These are phyloP conservation scores for Pholiota adiposa DNA, from an alignment of 1,284 basidiomycete species.

Conservation along the genomic window DNA sequence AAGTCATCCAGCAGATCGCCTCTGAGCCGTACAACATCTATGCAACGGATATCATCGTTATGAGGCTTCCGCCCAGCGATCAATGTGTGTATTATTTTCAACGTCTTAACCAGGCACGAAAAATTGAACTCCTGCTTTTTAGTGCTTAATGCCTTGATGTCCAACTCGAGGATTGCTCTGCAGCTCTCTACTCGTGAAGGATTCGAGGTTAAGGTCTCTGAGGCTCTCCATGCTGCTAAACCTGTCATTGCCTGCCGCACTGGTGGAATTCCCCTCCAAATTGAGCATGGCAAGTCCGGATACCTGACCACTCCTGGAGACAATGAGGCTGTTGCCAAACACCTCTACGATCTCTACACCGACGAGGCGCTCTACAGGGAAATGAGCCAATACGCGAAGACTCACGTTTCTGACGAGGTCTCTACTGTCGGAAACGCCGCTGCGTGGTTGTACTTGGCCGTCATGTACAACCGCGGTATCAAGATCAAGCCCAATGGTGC, in stretches of 20 bases:
- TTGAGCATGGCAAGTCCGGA: constrained; percentile 82
- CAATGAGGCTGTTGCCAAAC: constrained; percentile 70
- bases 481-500: constrained; percentile 78
- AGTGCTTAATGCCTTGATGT: constrained; percentile 82
- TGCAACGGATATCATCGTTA: constrained; percentile 72
- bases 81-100: constrained; percentile 56
- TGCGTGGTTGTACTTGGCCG: constrained; percentile 81
- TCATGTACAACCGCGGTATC: constrained; percentile 73
- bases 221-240: constrained; percentile 84
- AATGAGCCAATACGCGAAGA: constrained; percentile 71
- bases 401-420: constrained; percentile 81
- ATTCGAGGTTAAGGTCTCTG: constrained; percentile 92
- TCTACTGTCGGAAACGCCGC: constrained; percentile 80
- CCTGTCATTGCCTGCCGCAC: constrained; percentile 82
- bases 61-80: constrained; percentile 81
- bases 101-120: not conserved
- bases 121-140: not conserved
- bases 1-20: constrained; percentile 63
- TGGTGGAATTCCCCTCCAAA: constrained; percentile 88
- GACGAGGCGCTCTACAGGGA: constrained; percentile 65
- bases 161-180: constrained; percentile 75
- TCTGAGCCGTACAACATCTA: constrained; percentile 58
- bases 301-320: constrained; percentile 79
- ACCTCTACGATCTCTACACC: constrained; percentile 77
- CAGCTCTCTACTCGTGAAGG: constrained; percentile 86